A percentile compares a stretch with the other conserved stretches of the same genome.
Evolutionary conservation across 495 filamentous ascomycete species (phyloP).

Genomic region (Elaphomyces granulatus): DNA sequence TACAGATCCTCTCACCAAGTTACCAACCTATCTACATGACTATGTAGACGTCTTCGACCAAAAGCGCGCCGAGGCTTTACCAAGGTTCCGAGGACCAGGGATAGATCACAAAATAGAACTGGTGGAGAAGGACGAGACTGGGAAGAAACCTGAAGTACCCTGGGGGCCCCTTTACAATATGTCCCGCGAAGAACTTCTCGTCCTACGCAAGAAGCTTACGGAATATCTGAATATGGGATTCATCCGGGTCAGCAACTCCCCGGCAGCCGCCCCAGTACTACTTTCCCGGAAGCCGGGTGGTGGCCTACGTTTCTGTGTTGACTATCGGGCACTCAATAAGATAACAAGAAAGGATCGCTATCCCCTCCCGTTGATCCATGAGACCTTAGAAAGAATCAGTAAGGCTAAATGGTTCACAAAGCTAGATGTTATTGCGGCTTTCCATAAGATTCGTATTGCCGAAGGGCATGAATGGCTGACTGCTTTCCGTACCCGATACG

Average conservation of each 20-base stretch:
- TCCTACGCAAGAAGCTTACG: constrained; percentile 12
- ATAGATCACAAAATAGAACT: constrained; percentile 12
- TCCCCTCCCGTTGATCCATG: constrained; percentile 29
- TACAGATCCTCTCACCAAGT: constrained; percentile 3
- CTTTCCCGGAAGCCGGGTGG: constrained; percentile 23
- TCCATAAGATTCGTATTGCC: too few species aligned
- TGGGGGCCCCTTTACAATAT: constrained; percentile 7
- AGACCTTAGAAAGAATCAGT: constrained; percentile 19
- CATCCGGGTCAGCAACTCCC: constrained; percentile 14
- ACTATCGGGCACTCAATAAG: constrained; percentile 30
- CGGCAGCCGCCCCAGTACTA: constrained; percentile 17
- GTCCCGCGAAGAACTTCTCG: constrained; percentile 7
- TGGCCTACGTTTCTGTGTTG: constrained; percentile 27
- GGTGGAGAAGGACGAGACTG: constrained; percentile 5
- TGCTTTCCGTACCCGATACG: too few species aligned
- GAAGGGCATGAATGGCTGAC: too few species aligned
- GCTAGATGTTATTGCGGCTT: too few species aligned
- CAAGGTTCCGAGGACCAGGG: neutral
- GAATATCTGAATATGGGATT: constrained; percentile 11
- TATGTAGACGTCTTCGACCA: constrained; percentile 4
- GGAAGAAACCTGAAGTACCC: constrained; percentile 4
- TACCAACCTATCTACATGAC: constrained; percentile 2
- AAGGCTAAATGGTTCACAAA: constrained; percentile 30
- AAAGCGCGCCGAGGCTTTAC: constrained; percentile 4
- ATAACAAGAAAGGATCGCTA: constrained; percentile 31